These are phyloP conservation scores for Boletus sp. DNA, from an alignment of 768 basidiomycete genomes.

Conservation along the genomic window DNA sequence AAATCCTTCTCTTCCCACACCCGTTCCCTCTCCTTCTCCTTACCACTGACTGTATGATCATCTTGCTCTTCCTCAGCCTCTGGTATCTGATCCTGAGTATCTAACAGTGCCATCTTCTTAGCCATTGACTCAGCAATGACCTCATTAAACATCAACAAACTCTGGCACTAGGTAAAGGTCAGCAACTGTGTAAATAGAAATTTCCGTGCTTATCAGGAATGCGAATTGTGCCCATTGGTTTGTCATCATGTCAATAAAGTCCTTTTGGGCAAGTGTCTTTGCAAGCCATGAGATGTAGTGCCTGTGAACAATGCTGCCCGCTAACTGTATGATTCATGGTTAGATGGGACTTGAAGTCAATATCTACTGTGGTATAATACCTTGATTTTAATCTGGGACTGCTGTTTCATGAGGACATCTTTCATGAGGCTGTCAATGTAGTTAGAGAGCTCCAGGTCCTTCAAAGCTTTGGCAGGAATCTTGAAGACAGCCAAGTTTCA, in stretches of 20 bases:
- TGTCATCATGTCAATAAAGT: neutral
- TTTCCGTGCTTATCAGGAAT: neutral
- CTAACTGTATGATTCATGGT: neutral
- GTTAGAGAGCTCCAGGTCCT: neutral
- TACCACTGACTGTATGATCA: no score
- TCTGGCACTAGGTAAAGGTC: neutral
- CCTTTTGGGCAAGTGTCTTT: neutral
- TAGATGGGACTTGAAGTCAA: neutral
- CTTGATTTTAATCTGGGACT: neutral
- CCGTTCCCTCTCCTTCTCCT: neutral
- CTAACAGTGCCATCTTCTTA: neutral
- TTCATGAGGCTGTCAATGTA: neutral
- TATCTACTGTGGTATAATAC: neutral
- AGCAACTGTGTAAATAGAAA: accelerated
- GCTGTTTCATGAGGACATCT: neutral
- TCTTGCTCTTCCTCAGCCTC: neutral
- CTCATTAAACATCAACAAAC: neutral
- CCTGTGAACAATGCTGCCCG: neutral
- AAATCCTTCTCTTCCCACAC: neutral
- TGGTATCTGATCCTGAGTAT: neutral
- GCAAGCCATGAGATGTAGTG: neutral
- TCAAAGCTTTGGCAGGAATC: neutral
- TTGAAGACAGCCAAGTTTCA: neutral
- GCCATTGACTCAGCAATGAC: neutral
- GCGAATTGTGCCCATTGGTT: neutral